Base-by-base conservation (phyloP, 208 protist species). In the Vickermania ingenoplastis region DNA sequence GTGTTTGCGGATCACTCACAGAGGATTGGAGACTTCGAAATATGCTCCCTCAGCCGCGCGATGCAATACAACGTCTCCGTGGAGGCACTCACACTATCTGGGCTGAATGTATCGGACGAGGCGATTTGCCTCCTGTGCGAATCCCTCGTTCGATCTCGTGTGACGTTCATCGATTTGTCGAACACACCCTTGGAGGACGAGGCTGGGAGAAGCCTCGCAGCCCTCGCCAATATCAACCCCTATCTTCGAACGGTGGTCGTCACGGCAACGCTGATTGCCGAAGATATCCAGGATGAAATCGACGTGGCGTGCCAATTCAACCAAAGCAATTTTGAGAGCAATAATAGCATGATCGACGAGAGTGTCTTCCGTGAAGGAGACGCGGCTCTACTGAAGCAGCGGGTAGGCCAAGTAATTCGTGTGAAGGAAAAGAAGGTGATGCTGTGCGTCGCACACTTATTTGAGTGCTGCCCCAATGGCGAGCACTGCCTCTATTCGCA, bases 241-340 rank as follows among this genome's bases (percentile, higher is more conserved):
- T 89, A 86, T 53, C 69, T 95, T 48, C 77, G 88, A 54, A 95
- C 88, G 1, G 75, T 95, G 30, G 74, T 95, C 17, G 74, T 95
- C 22, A 82, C 86, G 49, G 88, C 89, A 53, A 95, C 88, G 1
- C 73, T 95, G 23, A 90, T 95, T 59, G 70, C 84, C 0, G 88
- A 89, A 29, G 81, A 89, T 45, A 73, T 95, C 21, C 63, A 90
- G 14, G 88, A 95, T 56, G 88, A 95, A 63, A 95, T 95, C 59
- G 88, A 95, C 61, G 75, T 92, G 27, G 84, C 83, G 22, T 95
- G 88, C 49, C 83, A 92, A 66, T 91, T 88, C 41, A 95, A 95
- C 59, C 83, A 95, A 59, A 95, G 82, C 66, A 89, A 87, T 58
- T 91, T 79, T 63, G 88, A 95, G 57, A 77, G 61, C 22, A 91